These are phyloP conservation scores for Trichoderma gracile DNA, from an alignment of 2,329 filamentous ascomycete species.

Conservation along the genomic window DNA sequence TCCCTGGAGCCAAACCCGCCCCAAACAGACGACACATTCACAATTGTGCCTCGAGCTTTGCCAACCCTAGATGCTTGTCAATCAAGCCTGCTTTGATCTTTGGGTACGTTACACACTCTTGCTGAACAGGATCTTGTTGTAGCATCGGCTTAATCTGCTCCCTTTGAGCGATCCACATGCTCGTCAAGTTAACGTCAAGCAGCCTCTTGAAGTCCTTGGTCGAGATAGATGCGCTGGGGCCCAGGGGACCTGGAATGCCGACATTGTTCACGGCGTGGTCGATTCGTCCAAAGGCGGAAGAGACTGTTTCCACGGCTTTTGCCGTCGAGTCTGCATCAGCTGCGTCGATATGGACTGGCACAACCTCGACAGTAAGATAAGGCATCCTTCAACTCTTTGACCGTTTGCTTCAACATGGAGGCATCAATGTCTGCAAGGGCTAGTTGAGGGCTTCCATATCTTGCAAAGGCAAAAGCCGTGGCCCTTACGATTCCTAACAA, in stretches of 20 bases:
- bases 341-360: neutral
- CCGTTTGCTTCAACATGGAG: neutral
- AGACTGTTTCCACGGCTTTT: neutral
- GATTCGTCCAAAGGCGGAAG: neutral
- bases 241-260: neutral
- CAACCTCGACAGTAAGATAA: neutral
- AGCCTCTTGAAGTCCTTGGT: slow-evolving; percentile 5
- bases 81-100: neutral
- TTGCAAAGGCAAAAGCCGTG: slow-evolving; percentile 4
- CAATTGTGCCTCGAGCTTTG: neutral
- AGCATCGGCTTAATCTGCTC: slow-evolving; percentile 7
- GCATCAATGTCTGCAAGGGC: neutral
- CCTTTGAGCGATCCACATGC: slow-evolving; percentile 3
- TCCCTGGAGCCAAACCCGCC: slow-evolving; percentile 3
- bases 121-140: neutral
- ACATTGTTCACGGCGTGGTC: slow-evolving; percentile 11
- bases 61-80: neutral
- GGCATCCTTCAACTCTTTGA: neutral
- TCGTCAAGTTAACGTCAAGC: neutral
- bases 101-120: neutral
- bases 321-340: neutral
- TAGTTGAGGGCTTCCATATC: neutral
- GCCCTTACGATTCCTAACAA: neutral
- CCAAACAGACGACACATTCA: neutral
- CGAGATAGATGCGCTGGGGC: neutral